Base-by-base conservation (phyloP, 345 rosid species). In the Aquilaria sinensis region DNA sequence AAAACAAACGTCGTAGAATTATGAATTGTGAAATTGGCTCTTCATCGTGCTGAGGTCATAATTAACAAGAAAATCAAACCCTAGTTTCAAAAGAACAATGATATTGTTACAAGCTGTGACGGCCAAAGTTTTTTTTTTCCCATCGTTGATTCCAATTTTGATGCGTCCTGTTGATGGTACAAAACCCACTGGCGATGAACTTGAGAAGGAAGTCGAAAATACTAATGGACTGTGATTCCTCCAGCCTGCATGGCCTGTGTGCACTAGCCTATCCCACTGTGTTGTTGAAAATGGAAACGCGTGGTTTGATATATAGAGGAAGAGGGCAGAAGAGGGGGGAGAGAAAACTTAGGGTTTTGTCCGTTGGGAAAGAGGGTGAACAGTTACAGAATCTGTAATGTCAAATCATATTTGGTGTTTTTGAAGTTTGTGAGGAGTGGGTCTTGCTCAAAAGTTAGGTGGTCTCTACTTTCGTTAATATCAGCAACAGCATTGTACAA, bases 301-400 rank as follows among this genome's bases (percentile, higher is more conserved):
- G 3, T 10, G 55, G 10, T 55, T 30, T 51, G 12, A 12, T 55
- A 45, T 53, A 56, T 23, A 51, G 41, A n/a, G 3, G 30, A 14
- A 13, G 29, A 57, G 43, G 5, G 45, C 11, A 53, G 14, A 59
- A 60, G 13, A 32, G 31, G 53, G 31, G 8, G 61, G n/a, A n/a
- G 48, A 32, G 41, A 31, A 57, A 62, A 51, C 12, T 37, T 13
- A 43, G 55, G 60, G 57, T 37, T 67, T 70, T 72, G 78, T 58
- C 67, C 56, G 65, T 37, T 60, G 71, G 71, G 75, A 72, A 31
- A 68, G 63, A 66, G 67, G 67, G 7, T 37, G 56, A 65, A 57
- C 31, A 66, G 78, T 61, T 5, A 77, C 77, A 92, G 96, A 92
- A 92, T 88, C 98, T 83, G 96, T 82, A 83, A 82, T 70, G 96